Base-by-base conservation (phyloP, 805 yeast genomes). In the Priceomyces melissophilus region DNA sequence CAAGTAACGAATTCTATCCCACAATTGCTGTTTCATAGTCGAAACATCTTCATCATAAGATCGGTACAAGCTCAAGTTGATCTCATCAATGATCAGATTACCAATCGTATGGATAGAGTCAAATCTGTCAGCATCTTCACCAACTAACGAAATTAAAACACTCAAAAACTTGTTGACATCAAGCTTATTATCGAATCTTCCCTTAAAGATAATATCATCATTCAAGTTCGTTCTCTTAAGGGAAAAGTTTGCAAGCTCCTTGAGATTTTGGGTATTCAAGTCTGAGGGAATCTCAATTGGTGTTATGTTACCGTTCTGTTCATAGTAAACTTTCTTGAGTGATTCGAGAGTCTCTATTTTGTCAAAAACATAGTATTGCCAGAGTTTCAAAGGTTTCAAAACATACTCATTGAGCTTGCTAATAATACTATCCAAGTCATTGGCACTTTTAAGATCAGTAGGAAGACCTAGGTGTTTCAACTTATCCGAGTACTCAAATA, bases 311-410 rank as follows among this genome's bases (percentile, higher is more conserved):
- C 50, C 29, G 26, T 46, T 38, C 27, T 50, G 35, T 23, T 55
- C 44, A 42, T 52, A 46, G 74, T 78, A 78, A 14, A 50, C 43
- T 0, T 54, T 40, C 43, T 66, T 60, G 9, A 82, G 49, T 4
- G 63, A 61, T 1, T 54, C 52, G 11, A 81, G 51, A 9, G 74
- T 69, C 3, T 51, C 52, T 4, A 54, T 47, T 32, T 79, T 81
- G 57, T 88, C 75, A 28, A 89, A 69, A 4, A 83, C 90, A 58
- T 90, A 93, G 60, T 64, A 91, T 61, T 91, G 89, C 99, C 99
- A 91, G 40, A 91, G 69, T 46, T 81, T 76, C 40, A 87, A 63
- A 3, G 74, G 68, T 17, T 76, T 80, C 20, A 89, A 53, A 0
- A 88, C 96, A 51, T 86, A 81, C 4, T 67, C 58, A 46, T 79